Percentiles rank a stretch among this genome's conserved stretches.
Conservation (phyloP, 2,329 filamentous ascomycete species). For the Aspergillus sp. region DNA sequence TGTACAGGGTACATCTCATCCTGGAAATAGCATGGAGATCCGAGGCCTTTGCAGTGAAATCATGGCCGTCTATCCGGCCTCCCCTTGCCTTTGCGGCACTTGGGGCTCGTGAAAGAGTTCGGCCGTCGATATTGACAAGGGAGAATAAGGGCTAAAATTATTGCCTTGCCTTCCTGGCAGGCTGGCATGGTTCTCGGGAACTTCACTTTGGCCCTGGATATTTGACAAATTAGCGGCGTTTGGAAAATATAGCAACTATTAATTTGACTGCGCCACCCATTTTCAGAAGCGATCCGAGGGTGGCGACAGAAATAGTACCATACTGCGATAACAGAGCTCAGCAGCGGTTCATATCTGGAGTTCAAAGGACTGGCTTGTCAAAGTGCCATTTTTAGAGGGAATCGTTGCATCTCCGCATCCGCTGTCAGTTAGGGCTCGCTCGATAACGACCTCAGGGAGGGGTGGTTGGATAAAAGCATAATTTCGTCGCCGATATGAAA, state of each 20-base stretch:
- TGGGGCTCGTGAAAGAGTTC: background rate
- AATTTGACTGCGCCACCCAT: slow-evolving; percentile 19
- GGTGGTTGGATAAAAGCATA: no score
- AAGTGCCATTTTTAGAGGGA: no score
- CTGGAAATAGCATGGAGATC: background rate
- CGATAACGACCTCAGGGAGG: no score
- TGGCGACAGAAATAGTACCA: slow-evolving; percentile 22
- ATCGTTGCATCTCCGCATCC: slow-evolving; percentile 19
- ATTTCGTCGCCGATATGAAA: background rate
- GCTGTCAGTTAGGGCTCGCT: slow-evolving; percentile 8
- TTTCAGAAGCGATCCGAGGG: slow-evolving; percentile 12
- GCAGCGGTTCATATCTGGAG: no score
- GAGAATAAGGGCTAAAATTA: background rate
- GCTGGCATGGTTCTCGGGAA: background rate
- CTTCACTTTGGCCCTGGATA: background rate
- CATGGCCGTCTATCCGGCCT: background rate
- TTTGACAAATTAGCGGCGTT: background rate
- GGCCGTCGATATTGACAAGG: background rate
- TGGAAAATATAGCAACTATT: background rate
- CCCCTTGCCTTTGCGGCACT: background rate
- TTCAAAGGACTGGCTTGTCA: no score
- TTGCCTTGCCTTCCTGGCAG: no score
- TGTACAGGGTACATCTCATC: slow-evolving; percentile 3
- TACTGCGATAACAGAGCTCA: background rate
- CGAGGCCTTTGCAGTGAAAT: background rate